Conservation (phyloP, 139 green algal genomes). For the Marvania coccoides region DNA sequence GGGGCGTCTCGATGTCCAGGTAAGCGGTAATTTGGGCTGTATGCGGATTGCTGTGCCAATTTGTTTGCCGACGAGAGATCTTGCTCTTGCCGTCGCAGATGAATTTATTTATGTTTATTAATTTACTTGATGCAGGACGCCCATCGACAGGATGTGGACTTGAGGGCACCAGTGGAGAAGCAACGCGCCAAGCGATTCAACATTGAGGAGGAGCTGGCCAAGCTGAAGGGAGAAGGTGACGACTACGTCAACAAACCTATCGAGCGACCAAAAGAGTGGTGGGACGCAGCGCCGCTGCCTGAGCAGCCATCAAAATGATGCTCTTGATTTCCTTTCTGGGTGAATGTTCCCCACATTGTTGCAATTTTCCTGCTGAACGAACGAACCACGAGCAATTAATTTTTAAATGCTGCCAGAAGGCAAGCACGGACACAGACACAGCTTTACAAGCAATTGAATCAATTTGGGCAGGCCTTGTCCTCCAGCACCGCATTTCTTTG, state of each 20-base stretch:
- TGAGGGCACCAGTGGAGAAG: conserved; percentile 18
- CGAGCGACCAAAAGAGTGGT: conserved; percentile 5
- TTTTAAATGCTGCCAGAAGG: too few relatives aligned
- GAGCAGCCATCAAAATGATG: too few relatives aligned
- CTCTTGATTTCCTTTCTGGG: too few relatives aligned
- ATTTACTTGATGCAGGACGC: conserved; percentile 18
- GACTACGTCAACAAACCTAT: conserved; percentile 18
- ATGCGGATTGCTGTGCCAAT: background rate
- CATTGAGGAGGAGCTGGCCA: conserved; percentile 19
- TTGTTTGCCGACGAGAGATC: background rate
- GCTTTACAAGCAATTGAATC: too few relatives aligned
- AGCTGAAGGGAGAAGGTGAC: background rate
- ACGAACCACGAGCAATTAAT: too few relatives aligned
- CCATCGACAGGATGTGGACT: conserved; percentile 10
- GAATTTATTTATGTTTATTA: background rate
- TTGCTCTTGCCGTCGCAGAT: background rate
- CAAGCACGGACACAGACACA: too few relatives aligned
- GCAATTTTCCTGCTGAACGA: too few relatives aligned
- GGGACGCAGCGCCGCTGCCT: background rate
- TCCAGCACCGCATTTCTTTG: too few relatives aligned
- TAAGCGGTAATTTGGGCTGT: background rate
- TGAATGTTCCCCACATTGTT: too few relatives aligned
- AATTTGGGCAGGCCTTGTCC: too few relatives aligned
- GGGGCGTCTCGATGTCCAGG: conserved; percentile 20
- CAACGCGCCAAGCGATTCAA: conserved; percentile 32